A percentile compares a stretch with the other conserved stretches of the same genome.
Evolutionary conservation across 345 rosid genomes (phyloP).

Genomic region (Firmiana major): DNA sequence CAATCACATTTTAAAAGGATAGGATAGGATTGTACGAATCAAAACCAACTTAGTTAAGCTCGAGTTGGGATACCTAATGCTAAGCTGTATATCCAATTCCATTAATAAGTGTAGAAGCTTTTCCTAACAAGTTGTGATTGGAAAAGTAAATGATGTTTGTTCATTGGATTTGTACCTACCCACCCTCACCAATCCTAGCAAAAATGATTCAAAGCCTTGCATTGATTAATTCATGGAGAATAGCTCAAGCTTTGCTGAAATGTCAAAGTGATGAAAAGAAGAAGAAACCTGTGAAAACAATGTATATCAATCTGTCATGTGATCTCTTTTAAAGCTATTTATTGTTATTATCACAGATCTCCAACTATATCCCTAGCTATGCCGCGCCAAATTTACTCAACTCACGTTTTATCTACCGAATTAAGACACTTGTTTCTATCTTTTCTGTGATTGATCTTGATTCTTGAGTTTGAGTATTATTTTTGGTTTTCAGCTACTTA

Average conservation of each 20-base stretch:
- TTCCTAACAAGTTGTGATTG: too few species aligned
- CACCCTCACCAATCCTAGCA: too few species aligned
- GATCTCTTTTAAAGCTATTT: constrained; percentile 14
- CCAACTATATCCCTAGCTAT: neutral
- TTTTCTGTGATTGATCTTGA: neutral
- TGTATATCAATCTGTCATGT: neutral
- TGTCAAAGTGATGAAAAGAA: neutral
- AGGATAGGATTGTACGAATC: too few species aligned
- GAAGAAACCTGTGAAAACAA: constrained; percentile 10
- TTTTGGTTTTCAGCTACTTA: neutral
- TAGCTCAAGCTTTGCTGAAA: neutral
- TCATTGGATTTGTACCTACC: too few species aligned
- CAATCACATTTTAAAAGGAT: too few species aligned
- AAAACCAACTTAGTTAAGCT: too few species aligned
- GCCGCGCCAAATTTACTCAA: constrained; percentile 10
- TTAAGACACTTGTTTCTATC: neutral
- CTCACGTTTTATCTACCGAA: constrained; percentile 8
- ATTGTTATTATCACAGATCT: neutral
- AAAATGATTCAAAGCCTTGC: too few species aligned
- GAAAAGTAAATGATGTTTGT: too few species aligned
- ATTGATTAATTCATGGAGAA: neutral
- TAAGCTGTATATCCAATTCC: too few species aligned
- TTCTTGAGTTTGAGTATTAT: neutral
- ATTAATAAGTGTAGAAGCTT: too few species aligned
- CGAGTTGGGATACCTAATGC: too few species aligned